Base-by-base conservation (phyloP, 1,284 basidiomycete genomes). In the Lentinus polychrous region DNA sequence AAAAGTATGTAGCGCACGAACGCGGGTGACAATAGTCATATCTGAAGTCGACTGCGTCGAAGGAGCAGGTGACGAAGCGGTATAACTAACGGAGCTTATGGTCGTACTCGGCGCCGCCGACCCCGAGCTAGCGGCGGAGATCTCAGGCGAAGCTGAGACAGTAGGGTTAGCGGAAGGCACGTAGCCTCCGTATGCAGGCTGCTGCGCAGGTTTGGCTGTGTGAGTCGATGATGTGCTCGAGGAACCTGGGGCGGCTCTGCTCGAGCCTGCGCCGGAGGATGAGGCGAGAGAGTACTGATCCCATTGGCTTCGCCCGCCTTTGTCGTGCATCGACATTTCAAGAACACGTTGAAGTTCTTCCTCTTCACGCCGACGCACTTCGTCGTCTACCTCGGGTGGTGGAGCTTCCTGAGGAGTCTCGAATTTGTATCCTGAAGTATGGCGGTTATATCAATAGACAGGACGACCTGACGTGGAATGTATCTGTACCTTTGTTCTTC, bases 1-100 rank as follows among this genome's bases (percentile, higher is more conserved):
- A 60, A 98, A 99, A 1, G 88, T 82, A 64, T 97, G 94, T 55
- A 99, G 63, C 0, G 95, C 96, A 14, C 89, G 79, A 2, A 98
- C 95, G 15, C 91, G 81, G 1, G 90, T 91, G 5, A 91, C 81
- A 27, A 82, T 70, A 10, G 66, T 66, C 52, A 66, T 65, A 20
- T 59, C 46, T 53, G 67, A 46, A 32, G 61, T 46, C 51, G 68
- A 66, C 31, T 66, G 61, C 1, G 66, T 52, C 17, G 69, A 57
- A 15, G 63, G 53, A 33, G 62, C 62, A 23, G 70, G 60, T 14
- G 67, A 52, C 53, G 55, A 41, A 60, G 45, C 34, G 32, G 55
- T 52, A 38, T 40, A 42, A 39, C 51, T 53, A 18, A 50, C 37
- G 11, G 52, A 47, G 18, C 23, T 33, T 12, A 15, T 45, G 14